Percentiles rank a stretch among this genome's conserved stretches.
Conservation (phyloP, 768 basidiomycete genomes). For the Tylopilus felleus region DNA sequence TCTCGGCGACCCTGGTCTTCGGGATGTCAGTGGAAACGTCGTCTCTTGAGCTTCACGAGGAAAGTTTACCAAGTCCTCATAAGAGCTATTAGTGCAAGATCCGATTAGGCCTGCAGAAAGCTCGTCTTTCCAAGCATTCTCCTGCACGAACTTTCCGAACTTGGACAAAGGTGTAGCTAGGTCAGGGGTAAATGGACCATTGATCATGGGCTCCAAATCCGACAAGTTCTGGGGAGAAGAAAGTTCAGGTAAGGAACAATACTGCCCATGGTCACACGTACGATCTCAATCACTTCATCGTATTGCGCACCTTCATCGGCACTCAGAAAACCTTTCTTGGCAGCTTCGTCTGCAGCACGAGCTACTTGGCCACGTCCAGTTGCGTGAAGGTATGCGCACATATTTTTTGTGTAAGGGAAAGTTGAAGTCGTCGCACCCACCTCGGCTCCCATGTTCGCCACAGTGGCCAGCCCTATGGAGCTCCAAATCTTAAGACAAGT, state of each 20-base stretch:
- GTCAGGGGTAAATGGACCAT: constrained; percentile 98
- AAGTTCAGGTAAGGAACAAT: not conserved
- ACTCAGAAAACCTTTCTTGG: constrained; percentile 67
- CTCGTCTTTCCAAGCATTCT: constrained; percentile 92
- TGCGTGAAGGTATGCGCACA: constrained; percentile 86
- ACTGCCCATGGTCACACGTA: constrained; percentile 37
- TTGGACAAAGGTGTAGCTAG: constrained; percentile 90
- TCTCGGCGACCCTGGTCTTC: constrained; percentile 86
- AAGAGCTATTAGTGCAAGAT: constrained; percentile 99
- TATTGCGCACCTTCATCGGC: constrained; percentile 91
- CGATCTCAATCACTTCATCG: constrained; percentile 92
- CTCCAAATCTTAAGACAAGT: not conserved
- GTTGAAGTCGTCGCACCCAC: constrained; percentile 99
- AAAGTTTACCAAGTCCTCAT: constrained; percentile 80
- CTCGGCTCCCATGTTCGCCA: constrained; percentile 99
- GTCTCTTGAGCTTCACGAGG: not conserved
- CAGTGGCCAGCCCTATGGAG: constrained; percentile 76
- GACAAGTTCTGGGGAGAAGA: constrained; percentile 67
- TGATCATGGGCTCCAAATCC: constrained; percentile 86
- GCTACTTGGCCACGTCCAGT: constrained; percentile 89
- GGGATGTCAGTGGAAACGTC: constrained; percentile 2
- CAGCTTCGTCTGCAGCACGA: constrained; percentile 80
- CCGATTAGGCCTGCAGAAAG: constrained; percentile 91
- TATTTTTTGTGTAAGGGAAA: constrained; percentile 91
- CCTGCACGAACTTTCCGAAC: constrained; percentile 74